phyloP scores from a whole-genome alignment of 768 basidiomycete genomes.

The Mrakia blollopis region DNA sequence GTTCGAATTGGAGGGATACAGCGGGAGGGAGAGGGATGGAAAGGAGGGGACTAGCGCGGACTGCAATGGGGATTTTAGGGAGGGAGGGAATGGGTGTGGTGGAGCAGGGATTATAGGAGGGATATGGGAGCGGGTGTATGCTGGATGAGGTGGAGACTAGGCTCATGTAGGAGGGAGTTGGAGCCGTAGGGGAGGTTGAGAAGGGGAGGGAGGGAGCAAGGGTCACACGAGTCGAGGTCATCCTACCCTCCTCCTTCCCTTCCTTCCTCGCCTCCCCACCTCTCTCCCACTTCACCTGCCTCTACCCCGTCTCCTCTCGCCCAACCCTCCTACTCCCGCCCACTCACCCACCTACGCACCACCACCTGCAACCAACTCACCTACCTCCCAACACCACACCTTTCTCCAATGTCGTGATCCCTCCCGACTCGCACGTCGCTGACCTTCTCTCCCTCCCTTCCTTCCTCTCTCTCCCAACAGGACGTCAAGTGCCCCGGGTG shows the following conservation, averaged over 20 bases:
- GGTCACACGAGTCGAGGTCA: slow-evolving; percentile 4
- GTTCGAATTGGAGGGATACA: no score
- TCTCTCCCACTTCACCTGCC: not conserved
- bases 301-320: not conserved
- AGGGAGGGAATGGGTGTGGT: not conserved
- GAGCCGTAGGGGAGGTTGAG: not conserved
- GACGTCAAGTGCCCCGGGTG: slow-evolving; percentile 92
- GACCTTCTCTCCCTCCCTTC: not conserved
- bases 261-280: not conserved
- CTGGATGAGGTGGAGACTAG: not conserved
- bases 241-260: not conserved
- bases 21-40: not conserved
- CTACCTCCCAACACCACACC: not conserved
- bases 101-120: not conserved
- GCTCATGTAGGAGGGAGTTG: not conserved
- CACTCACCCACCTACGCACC: not conserved
- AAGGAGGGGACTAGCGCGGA: no score
- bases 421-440: not conserved
- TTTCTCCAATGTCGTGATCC: not conserved
- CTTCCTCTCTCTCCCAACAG: not conserved
- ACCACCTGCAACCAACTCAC: not conserved
- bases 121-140: not conserved
- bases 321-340: not conserved
- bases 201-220: no score
- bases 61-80: not conserved